phyloP scores from a whole-genome alignment of 2,329 filamentous ascomycete species.

The Tolypocladium tundrense region DNA sequence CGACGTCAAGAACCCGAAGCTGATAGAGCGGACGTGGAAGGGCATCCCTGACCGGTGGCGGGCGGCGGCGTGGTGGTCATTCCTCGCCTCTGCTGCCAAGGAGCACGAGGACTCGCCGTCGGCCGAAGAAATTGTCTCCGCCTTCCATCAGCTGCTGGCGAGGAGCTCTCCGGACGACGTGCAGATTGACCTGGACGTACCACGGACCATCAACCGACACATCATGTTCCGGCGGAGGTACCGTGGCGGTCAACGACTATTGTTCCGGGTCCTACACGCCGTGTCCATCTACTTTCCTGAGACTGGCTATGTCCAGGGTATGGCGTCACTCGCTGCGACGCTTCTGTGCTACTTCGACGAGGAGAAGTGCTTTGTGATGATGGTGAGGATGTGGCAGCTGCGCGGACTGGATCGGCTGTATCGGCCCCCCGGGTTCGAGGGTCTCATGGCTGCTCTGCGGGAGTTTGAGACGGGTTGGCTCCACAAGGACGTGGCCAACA shows the following conservation, averaged over 20 bases:
- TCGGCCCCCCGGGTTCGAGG: constrained; percentile 67
- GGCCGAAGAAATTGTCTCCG: constrained; percentile 61
- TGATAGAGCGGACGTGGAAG: constrained; percentile 92
- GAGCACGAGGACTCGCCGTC: constrained; percentile 47
- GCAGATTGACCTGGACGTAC: constrained; percentile 95
- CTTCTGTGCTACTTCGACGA: constrained; percentile 96
- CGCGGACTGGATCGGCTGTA: constrained; percentile 82
- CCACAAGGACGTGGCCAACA: constrained; percentile 65
- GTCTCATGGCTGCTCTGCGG: constrained; percentile 73
- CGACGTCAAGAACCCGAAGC: constrained; percentile 69
- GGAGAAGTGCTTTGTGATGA: constrained; percentile 88
- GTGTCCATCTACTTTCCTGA: constrained; percentile 85
- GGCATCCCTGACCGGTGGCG: constrained; percentile 96
- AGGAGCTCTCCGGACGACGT: constrained; percentile 78
- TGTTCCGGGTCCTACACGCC: constrained; percentile 88
- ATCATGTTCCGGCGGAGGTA: constrained; percentile 96
- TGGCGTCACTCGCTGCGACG: constrained; percentile 88
- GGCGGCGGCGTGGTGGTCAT: constrained; percentile 87
- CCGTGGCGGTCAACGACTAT: constrained; percentile 77
- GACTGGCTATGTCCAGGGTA: constrained; percentile 94
- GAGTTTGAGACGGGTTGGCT: constrained; percentile 86
- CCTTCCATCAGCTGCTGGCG: constrained; percentile 64
- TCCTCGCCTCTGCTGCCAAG: constrained; percentile 68
- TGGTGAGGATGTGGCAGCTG: constrained; percentile 87
- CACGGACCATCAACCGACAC: constrained; percentile 85